These are phyloP conservation scores for Zygosaccharomyces pseudobailii DNA, from an alignment of 1,139 yeast species.

Conservation along the genomic window DNA sequence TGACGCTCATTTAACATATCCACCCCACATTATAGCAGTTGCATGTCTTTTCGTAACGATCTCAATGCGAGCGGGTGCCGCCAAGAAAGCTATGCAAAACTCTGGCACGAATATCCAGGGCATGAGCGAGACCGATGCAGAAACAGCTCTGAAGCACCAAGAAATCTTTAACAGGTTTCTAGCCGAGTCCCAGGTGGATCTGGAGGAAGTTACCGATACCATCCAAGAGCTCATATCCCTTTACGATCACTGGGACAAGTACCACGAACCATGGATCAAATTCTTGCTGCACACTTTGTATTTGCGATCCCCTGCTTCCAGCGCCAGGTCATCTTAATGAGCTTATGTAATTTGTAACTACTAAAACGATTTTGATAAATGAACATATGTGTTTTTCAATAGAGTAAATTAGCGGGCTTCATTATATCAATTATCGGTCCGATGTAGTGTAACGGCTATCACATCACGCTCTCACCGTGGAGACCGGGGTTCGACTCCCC, in stretches of 20 bases:
- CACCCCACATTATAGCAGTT: conserved; percentile 88
- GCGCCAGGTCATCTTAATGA: not conserved
- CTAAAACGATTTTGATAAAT: not conserved
- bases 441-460: conserved; percentile 39
- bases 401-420: too few relatives aligned
- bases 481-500: conserved; percentile 50
- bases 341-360: not conserved
- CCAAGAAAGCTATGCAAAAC: conserved; percentile 8
- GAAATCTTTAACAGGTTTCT: conserved; percentile 53
- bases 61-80: conserved; percentile 20
- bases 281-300: conserved; percentile 33
- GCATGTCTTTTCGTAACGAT: conserved; percentile 51
- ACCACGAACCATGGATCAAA: conserved; percentile 54
- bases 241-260: conserved; percentile 80
- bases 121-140: conserved; percentile 4
- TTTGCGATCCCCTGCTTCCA: conserved; percentile 16
- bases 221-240: conserved; percentile 76
- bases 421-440: too few relatives aligned
- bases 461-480: conserved; percentile 39
- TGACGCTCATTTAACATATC: conserved; percentile 72
- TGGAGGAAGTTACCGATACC: conserved; percentile 72
- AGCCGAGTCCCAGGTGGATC: conserved; percentile 69
- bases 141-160: conserved; percentile 15
- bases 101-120: conserved; percentile 5
- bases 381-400: too few relatives aligned